Conservation (phyloP, 1,284 basidiomycete genomes). For the Rhodofomes roseus region DNA sequence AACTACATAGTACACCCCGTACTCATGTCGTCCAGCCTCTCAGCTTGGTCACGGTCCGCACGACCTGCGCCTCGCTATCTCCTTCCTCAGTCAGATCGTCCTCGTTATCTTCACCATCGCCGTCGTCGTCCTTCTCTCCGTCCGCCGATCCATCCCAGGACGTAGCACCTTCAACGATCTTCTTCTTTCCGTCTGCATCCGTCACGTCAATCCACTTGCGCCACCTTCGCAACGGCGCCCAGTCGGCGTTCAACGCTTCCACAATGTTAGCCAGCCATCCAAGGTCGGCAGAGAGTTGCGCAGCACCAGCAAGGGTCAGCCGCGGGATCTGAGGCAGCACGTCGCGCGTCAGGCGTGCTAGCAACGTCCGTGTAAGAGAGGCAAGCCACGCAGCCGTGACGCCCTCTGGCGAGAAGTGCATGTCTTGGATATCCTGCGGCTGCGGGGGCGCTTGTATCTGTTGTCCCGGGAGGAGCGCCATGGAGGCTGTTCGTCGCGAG, state of each 20-base stretch:
- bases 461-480: conserved; percentile 27
- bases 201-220: conserved; percentile 59
- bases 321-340: conserved; percentile 62
- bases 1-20: not conserved
- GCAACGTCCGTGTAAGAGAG: conserved; percentile 79
- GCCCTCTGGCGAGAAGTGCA: conserved; percentile 58
- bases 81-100: conserved; percentile 2
- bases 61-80: conserved; percentile 22
- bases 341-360: conserved; percentile 65
- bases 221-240: conserved; percentile 72
- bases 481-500: conserved; percentile 28
- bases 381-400: conserved; percentile 89
- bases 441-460: conserved; percentile 18
- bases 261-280: conserved; percentile 90
- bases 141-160: conserved; percentile 20
- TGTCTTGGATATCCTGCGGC: conserved; percentile 3
- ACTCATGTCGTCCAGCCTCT: conserved; percentile 43
- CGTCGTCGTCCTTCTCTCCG: not conserved
- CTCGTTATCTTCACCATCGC: not conserved
- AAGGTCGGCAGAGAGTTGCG: conserved; percentile 86
- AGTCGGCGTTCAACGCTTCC: conserved; percentile 86
- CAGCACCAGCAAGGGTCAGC: conserved; percentile 64
- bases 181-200: conserved; percentile 49
- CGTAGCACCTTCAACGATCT: conserved; percentile 28
- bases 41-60: conserved; percentile 44